Percentiles rank a stretch among this genome's conserved stretches.
Evolutionary conservation across 169 alveolate species (phyloP).

Genomic region (Plasmodium gaboni): DNA sequence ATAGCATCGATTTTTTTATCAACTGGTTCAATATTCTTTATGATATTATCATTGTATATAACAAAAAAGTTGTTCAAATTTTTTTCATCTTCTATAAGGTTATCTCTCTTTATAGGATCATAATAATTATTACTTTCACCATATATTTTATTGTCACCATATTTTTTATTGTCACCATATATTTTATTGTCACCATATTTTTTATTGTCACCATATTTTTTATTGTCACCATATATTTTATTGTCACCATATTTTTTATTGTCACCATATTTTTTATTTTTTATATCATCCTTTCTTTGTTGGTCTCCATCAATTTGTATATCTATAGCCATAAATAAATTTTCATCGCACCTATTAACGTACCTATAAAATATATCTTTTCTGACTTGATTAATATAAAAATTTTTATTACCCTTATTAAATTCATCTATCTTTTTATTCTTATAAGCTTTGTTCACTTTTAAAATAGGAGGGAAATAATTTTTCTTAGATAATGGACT

Average conservation of each 20-base stretch:
- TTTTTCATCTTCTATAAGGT: no score
- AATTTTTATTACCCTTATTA: constrained; percentile 10
- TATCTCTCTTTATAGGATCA: no score
- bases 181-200: no score
- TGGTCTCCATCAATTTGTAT: background rate
- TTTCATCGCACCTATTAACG: constrained; percentile 30
- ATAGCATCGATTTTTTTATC: background rate
- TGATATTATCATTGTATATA: background rate
- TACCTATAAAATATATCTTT: constrained; percentile 8
- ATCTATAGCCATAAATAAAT: constrained; percentile 45
- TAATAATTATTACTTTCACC: no score
- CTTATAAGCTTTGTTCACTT: background rate
- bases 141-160: no score
- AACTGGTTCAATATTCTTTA: background rate
- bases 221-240: no score
- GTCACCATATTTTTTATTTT: background rate
- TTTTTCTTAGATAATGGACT: constrained; percentile 2
- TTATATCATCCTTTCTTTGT: background rate
- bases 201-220: no score
- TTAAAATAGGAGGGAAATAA: constrained; percentile 12
- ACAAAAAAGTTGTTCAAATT: no score
- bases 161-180: no score
- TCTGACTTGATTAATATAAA: constrained; percentile 43
- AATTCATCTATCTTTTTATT: background rate
- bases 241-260: no score